Percentiles rank a stretch among this genome's conserved stretches.
Conservation (phyloP, 208 protist species). For the Porcisia hertigi region DNA sequence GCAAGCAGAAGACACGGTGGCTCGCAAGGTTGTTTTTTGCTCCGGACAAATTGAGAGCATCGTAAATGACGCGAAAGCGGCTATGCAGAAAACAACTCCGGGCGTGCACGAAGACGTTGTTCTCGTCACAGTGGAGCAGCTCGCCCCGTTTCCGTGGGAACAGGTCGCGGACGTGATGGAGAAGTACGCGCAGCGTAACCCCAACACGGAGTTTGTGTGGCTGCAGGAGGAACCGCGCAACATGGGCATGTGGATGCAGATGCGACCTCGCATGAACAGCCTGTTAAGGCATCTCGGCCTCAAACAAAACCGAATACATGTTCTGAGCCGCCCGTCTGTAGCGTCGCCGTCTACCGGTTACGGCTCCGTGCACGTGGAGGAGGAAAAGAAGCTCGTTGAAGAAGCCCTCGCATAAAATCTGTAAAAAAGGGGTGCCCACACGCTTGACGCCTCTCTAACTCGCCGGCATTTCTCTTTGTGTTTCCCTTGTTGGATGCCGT, state of each 20-base stretch:
- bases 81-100: conserved; percentile 41
- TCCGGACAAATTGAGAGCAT: conserved; percentile 98
- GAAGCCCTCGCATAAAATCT: conserved; percentile 55
- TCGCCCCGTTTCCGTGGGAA: conserved; percentile 98
- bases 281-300: conserved; percentile 69
- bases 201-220: conserved; percentile 93
- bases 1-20: conserved; percentile 38
- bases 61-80: conserved; percentile 77
- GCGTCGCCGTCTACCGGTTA: conserved; percentile 93
- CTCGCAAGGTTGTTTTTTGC: conserved; percentile 96
- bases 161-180: conserved; percentile 87
- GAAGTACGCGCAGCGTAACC: conserved; percentile 85
- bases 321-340: conserved; percentile 68
- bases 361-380: conserved; percentile 83
- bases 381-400: conserved; percentile 77
- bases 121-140: conserved; percentile 95
- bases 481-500: neutral
- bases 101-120: conserved; percentile 86
- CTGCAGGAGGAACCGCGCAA: conserved; percentile 98
- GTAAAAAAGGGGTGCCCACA: neutral
- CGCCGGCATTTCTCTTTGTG: too few relatives aligned
- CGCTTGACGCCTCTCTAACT: neutral
- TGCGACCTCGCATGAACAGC: conserved; percentile 80
- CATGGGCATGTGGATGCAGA: conserved; percentile 95
- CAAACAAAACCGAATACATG: conserved; percentile 49